Evolutionary conservation across 768 basidiomycete species (phyloP).

Genomic region (Pleurotus djamor): DNA sequence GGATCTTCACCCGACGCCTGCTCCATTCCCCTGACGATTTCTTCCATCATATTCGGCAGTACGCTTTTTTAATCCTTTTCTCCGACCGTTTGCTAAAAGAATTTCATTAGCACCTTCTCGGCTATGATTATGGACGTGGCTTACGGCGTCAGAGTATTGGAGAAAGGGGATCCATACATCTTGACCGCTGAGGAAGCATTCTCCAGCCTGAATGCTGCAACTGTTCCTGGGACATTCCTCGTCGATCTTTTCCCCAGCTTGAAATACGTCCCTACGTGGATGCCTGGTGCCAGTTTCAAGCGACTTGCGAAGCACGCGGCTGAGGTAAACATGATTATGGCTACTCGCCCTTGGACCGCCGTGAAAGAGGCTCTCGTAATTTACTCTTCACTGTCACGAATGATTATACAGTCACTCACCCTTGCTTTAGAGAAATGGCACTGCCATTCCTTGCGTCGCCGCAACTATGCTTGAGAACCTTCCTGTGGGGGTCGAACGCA

Average conservation of each 20-base stretch:
- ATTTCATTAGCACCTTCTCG: background rate
- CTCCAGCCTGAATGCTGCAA: conserved; percentile 2
- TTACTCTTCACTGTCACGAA: background rate
- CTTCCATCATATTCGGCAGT: conserved; percentile 22
- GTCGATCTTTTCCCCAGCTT: conserved; percentile 5
- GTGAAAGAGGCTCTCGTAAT: conserved; percentile 6
- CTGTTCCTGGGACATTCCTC: conserved; percentile 3
- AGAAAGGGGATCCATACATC: conserved; percentile 1
- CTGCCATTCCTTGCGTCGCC: conserved; percentile 3
- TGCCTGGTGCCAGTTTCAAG: conserved; percentile 6
- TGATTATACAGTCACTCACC: background rate
- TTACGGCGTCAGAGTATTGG: conserved; percentile 2
- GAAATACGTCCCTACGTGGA: conserved; percentile 5
- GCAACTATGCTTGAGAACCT: conserved; percentile 3
- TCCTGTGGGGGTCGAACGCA: background rate
- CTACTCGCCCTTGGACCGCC: background rate
- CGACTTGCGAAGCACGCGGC: background rate
- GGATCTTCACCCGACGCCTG: conserved; percentile 18
- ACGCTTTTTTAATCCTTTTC: conserved; percentile 3
- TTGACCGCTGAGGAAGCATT: conserved; percentile 6
- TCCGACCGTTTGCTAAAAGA: background rate
- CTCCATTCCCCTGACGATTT: conserved; percentile 18
- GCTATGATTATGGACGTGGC: conserved; percentile 7
- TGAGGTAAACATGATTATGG: conserved; percentile 4
- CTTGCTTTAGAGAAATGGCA: background rate